Evolutionary conservation across 805 yeast species (phyloP).

Genomic region (Candida verbasci): DNA sequence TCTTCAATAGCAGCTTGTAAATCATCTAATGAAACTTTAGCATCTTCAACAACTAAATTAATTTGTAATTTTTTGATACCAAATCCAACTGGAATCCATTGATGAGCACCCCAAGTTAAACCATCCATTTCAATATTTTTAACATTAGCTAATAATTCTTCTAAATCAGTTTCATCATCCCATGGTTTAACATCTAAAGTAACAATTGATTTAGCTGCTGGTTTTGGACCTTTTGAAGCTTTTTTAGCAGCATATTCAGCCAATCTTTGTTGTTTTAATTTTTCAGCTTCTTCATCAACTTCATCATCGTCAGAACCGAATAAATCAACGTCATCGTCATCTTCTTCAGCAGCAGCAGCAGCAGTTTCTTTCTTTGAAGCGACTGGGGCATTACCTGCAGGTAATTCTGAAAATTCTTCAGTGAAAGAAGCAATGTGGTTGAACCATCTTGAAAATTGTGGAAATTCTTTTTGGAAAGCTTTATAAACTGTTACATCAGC

Average conservation of each 20-base stretch:
- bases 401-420: slow-evolving; percentile 75
- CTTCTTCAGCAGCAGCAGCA: slow-evolving; percentile 69
- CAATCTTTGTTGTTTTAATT: slow-evolving; percentile 93
- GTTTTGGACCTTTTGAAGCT: slow-evolving; percentile 95
- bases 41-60: slow-evolving; percentile 97
- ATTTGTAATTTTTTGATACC: slow-evolving; percentile 99
- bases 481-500: slow-evolving; percentile 93
- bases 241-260: slow-evolving; percentile 98
- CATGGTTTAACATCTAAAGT: slow-evolving; percentile 99
- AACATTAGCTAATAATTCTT: slow-evolving; percentile 80
- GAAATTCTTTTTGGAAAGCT: slow-evolving; percentile 89
- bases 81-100: slow-evolving; percentile 95
- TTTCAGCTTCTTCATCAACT: slow-evolving; percentile 96
- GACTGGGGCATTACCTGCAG: slow-evolving; percentile 70
- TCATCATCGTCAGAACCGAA: slow-evolving; percentile 93
- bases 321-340: slow-evolving; percentile 87
- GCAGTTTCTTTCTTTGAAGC: slow-evolving; percentile 52
- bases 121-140: slow-evolving; percentile 87
- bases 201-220: slow-evolving; percentile 97
- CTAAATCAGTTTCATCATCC: slow-evolving; percentile 99
- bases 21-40: slow-evolving; percentile 87
- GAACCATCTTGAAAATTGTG: slow-evolving; percentile 97
- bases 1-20: slow-evolving; percentile 75
- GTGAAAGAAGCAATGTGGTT: slow-evolving; percentile 95
- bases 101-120: slow-evolving; percentile 97